A percentile compares a stretch with the other conserved stretches of the same genome.
phyloP scores from a whole-genome alignment of 2,329 filamentous ascomycete species.

The Phialocephala sp. region DNA sequence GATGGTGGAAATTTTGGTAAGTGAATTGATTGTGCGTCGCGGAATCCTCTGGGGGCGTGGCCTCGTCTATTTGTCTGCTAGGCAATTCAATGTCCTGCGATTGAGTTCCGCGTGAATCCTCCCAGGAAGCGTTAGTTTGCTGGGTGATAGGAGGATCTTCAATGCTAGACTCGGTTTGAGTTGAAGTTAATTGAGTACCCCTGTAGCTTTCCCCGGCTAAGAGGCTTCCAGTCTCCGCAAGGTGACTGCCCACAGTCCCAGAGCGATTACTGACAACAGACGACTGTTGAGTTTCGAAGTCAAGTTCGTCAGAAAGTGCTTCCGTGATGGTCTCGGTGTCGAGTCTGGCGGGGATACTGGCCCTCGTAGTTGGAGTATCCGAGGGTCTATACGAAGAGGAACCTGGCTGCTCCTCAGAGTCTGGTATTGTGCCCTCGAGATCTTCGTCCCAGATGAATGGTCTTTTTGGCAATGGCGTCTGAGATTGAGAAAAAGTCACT shows the following conservation, averaged over 20 bases:
- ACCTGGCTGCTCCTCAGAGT: constrained; percentile 33
- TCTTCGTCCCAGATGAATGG: constrained; percentile 35
- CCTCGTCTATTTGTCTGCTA: constrained; percentile 7
- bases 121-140: not conserved
- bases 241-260: constrained; percentile 8
- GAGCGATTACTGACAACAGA: constrained; percentile 2
- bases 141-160: not conserved
- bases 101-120: not conserved
- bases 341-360: constrained; percentile 7
- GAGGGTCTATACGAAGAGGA: constrained; percentile 27
- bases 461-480: constrained; percentile 7
- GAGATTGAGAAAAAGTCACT: not conserved
- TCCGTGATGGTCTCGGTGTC: constrained; percentile 5
- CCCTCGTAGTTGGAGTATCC: constrained; percentile 16
- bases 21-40: not conserved
- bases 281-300: constrained; percentile 11
- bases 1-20: not conserved
- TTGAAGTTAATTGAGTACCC: not conserved
- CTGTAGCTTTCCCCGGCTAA: constrained; percentile 7
- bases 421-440: constrained; percentile 27
- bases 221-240: constrained; percentile 12
- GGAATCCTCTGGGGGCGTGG: not conserved
- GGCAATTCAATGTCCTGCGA: not conserved
- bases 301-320: constrained; percentile 7
- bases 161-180: not conserved